A percentile compares a stretch with the other conserved stretches of the same genome.
Conservation (phyloP, 768 basidiomycete species). For the Lactarius deliciosus region DNA sequence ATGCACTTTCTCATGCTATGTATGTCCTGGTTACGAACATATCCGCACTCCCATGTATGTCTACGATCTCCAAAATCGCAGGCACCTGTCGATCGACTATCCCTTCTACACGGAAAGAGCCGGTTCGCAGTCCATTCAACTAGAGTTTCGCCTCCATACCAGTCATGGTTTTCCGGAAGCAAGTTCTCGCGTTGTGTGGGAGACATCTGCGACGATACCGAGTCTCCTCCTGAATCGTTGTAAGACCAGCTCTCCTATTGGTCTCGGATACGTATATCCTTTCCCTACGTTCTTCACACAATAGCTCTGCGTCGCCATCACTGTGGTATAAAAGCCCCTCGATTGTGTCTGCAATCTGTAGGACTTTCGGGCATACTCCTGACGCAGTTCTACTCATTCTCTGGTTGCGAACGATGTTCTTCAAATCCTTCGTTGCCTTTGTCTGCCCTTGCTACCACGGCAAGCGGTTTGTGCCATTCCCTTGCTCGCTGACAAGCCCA, state of each 20-base stretch:
- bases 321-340: background rate
- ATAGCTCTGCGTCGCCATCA: background rate
- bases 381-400: slow-evolving; percentile 2
- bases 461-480: slow-evolving; percentile 12
- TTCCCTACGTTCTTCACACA: background rate
- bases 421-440: slow-evolving; percentile 31
- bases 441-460: slow-evolving; percentile 23
- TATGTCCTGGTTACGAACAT: background rate
- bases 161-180: background rate
- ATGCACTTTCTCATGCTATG: background rate
- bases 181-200: background rate
- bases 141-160: background rate
- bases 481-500: background rate
- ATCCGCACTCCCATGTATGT: background rate
- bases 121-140: background rate
- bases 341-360: background rate
- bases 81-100: background rate
- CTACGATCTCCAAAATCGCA: background rate
- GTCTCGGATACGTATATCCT: background rate
- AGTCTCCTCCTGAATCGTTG: background rate
- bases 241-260: background rate
- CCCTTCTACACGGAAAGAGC: background rate
- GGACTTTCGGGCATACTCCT: background rate
- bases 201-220: background rate
- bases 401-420: slow-evolving; percentile 27